Evolutionary conservation across 2,329 filamentous ascomycete genomes (phyloP).

Genomic region (Exophiala bonariae): DNA sequence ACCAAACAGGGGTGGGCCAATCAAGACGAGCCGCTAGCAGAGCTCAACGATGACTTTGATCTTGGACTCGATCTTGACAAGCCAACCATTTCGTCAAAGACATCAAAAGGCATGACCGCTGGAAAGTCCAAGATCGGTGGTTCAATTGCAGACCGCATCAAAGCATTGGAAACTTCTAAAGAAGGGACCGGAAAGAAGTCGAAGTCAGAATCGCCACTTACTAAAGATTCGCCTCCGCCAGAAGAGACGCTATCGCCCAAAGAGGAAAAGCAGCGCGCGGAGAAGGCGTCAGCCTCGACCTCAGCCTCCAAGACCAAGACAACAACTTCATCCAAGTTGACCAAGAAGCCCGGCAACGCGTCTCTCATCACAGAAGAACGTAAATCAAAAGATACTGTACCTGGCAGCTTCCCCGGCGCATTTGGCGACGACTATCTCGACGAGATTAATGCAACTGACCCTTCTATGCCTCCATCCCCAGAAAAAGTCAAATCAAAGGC

Average conservation of each 20-base stretch:
- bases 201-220: slow-evolving; percentile 39
- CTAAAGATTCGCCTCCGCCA: slow-evolving; percentile 39
- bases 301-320: slow-evolving; percentile 33
- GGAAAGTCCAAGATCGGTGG: slow-evolving; percentile 43
- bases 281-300: slow-evolving; percentile 37
- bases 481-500: slow-evolving; percentile 23
- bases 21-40: slow-evolving; percentile 39
- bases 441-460: slow-evolving; percentile 30
- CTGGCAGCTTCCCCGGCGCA: slow-evolving; percentile 59
- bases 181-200: slow-evolving; percentile 39
- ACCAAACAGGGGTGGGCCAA: slow-evolving; percentile 42
- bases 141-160: slow-evolving; percentile 56
- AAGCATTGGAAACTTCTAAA: slow-evolving; percentile 43
- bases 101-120: slow-evolving; percentile 40
- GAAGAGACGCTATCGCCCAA: slow-evolving; percentile 35
- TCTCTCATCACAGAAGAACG: slow-evolving; percentile 34
- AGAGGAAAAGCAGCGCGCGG: slow-evolving; percentile 43
- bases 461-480: slow-evolving; percentile 14
- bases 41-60: slow-evolving; percentile 42
- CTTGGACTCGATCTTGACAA: slow-evolving; percentile 36
- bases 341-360: slow-evolving; percentile 24
- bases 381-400: slow-evolving; percentile 46
- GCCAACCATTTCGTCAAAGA: slow-evolving; percentile 42
- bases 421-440: slow-evolving; percentile 50
- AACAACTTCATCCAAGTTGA: slow-evolving; percentile 21